Percentiles rank a stretch among this genome's conserved stretches.
phyloP scores from a whole-genome alignment of 2,329 filamentous ascomycete species.

The Pseudogymnoascus sp. region DNA sequence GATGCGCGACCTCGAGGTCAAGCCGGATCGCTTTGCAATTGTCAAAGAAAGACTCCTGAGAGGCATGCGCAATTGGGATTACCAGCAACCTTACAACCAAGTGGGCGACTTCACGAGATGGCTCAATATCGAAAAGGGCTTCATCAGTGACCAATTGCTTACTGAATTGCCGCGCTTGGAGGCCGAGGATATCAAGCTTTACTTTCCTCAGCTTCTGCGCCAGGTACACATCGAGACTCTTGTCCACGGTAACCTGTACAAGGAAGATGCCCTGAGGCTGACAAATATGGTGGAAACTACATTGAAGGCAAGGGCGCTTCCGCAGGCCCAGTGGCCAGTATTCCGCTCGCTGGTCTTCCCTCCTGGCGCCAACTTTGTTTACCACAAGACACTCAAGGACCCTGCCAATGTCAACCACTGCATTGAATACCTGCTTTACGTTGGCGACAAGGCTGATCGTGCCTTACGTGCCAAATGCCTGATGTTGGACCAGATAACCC shows the following conservation, averaged over 20 bases:
- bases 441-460: conserved; percentile 65
- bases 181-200: conserved; percentile 65
- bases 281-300: conserved; percentile 76
- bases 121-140: conserved; percentile 70
- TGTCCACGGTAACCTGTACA: conserved; percentile 88
- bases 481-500: conserved; percentile 80
- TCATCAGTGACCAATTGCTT: conserved; percentile 72
- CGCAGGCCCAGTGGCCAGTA: conserved; percentile 73
- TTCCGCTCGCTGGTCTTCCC: conserved; percentile 71
- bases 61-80: conserved; percentile 78
- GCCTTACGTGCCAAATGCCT: conserved; percentile 67
- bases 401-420: conserved; percentile 85
- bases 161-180: conserved; percentile 71
- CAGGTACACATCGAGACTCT: conserved; percentile 86
- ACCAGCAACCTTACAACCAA: conserved; percentile 82
- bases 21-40: conserved; percentile 82
- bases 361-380: conserved; percentile 75
- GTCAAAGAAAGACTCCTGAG: conserved; percentile 78
- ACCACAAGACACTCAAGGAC: conserved; percentile 73
- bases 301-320: conserved; percentile 67
- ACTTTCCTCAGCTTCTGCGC: conserved; percentile 71
- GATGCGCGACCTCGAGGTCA: conserved; percentile 77
- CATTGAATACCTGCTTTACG: conserved; percentile 69
- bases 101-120: conserved; percentile 77
- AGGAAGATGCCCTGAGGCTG: conserved; percentile 82